Base-by-base conservation (phyloP, 2,329 filamentous ascomycete species). In the Ceratocystis diversiconidia region DNA sequence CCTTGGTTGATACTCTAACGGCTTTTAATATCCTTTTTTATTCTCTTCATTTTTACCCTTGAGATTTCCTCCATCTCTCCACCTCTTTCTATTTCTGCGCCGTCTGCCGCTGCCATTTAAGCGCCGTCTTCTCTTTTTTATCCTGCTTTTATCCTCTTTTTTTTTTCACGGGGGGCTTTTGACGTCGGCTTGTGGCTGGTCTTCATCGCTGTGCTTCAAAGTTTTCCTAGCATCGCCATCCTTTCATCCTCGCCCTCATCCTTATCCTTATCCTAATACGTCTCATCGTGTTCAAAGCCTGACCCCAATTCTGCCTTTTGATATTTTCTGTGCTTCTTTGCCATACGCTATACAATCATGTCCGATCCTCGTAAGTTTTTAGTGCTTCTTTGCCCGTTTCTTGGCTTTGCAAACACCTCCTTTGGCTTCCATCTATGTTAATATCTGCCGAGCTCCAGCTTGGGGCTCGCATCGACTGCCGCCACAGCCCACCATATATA, bases 291-390 rank as follows among this genome's bases (percentile, higher is more conserved):
- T 6, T 46, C 12, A 19, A 59, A 59, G 55, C 28, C 55, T 8
- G 28, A 12, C 25, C 17, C 50, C 25, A 22, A 12, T 50, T 28
- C n/a, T 19, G 30, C 5, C 8, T 43, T 62, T 19, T 32, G 30
- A 30, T 48, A 22, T 46, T n/a, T 50, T 6, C 6, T 48, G 46
- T 32, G 25, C 25, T 32, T 41, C 61, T 62, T 30, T 22, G 25
- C 43, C 25, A 25, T 15, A 22, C 25, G 5, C 12, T 64, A 52
- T 59, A 52, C 62, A 59, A 62, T 62, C 64, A 66, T 66, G 64
- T 66, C 64, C 25, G 36, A 66, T 22, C 60, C 60, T 52, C 64
- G 64, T 66, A 66, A 66, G 64, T 66, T 32, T 10, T 43, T 25
- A 61, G 28, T 19, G 28, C 22, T 25, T 50, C 25, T 36, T 63